Evolutionary conservation across 164 flowering plant genomes (phyloP).

Genomic region (Tinospora cordifolia): DNA sequence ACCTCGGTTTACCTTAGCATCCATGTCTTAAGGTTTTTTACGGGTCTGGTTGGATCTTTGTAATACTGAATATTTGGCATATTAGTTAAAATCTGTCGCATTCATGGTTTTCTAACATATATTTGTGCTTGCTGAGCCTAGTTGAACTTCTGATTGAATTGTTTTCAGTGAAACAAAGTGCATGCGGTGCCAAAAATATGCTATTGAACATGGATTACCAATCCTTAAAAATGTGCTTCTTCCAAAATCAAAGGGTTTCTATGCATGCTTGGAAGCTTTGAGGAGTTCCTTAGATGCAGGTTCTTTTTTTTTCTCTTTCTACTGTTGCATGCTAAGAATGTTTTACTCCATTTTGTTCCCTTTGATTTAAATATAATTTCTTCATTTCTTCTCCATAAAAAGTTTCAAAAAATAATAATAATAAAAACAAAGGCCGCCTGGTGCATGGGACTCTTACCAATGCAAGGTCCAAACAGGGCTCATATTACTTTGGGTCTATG

Average conservation of each 20-base stretch:
- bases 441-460: too few species aligned
- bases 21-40: neutral
- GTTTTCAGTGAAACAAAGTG: conserved; percentile 70
- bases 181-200: conserved; percentile 50
- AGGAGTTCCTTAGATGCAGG: conserved; percentile 83
- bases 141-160: conserved; percentile 3
- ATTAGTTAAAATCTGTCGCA: neutral
- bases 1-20: neutral
- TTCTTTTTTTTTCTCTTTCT: conserved; percentile 18
- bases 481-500: neutral
- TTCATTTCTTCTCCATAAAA: neutral
- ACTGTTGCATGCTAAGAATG: neutral
- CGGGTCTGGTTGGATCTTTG: too few species aligned
- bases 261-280: conserved; percentile 52
- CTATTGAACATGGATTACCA: conserved; percentile 69
- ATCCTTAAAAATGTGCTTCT: conserved; percentile 62
- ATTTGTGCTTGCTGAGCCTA: neutral
- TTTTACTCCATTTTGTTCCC: neutral
- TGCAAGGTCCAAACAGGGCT: too few species aligned
- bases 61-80: neutral
- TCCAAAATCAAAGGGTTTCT: conserved; percentile 79
- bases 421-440: too few species aligned
- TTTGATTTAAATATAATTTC: too few species aligned
- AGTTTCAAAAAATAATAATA: neutral
- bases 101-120: neutral